A percentile compares a stretch with the other conserved stretches of the same genome.
These are phyloP conservation scores for Dryadomyces quercivorus DNA, from an alignment of 2,329 filamentous ascomycete genomes.

Conservation along the genomic window DNA sequence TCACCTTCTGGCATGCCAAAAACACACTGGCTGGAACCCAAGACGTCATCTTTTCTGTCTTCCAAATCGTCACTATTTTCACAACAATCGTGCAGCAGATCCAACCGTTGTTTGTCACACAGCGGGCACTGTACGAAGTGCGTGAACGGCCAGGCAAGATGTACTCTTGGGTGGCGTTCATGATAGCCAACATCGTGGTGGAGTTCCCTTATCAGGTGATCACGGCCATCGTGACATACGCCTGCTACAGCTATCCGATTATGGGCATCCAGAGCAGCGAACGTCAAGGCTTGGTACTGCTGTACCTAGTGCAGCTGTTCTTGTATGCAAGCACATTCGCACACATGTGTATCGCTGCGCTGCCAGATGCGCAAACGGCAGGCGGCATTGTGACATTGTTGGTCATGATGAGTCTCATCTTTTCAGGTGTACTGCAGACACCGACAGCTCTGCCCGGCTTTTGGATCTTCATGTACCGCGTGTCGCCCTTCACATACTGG, in stretches of 20 bases:
- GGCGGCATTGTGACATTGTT: conserved; percentile 48
- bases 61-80: conserved; percentile 74
- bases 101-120: conserved; percentile 76
- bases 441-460: conserved; percentile 51
- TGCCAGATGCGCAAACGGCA: conserved; percentile 57
- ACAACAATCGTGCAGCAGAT: conserved; percentile 65
- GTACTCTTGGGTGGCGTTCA: conserved; percentile 76
- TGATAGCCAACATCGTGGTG: conserved; percentile 69
- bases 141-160: conserved; percentile 74
- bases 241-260: conserved; percentile 74
- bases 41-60: conserved; percentile 76
- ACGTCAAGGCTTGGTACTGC: conserved; percentile 51
- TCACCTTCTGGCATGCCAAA: conserved; percentile 62
- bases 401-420: conserved; percentile 44
- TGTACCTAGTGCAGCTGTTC: conserved; percentile 53
- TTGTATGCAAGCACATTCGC: conserved; percentile 61
- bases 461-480: conserved; percentile 67
- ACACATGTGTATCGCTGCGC: conserved; percentile 58
- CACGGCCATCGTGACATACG: conserved; percentile 52
- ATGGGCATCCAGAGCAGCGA: conserved; percentile 39
- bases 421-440: conserved; percentile 49
- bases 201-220: conserved; percentile 76
- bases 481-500: conserved; percentile 56
- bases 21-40: conserved; percentile 65
- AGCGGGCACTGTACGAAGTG: conserved; percentile 70